Evolutionary conservation across 1,284 basidiomycete species (phyloP).

Genomic region (Wallemia mellicola): DNA sequence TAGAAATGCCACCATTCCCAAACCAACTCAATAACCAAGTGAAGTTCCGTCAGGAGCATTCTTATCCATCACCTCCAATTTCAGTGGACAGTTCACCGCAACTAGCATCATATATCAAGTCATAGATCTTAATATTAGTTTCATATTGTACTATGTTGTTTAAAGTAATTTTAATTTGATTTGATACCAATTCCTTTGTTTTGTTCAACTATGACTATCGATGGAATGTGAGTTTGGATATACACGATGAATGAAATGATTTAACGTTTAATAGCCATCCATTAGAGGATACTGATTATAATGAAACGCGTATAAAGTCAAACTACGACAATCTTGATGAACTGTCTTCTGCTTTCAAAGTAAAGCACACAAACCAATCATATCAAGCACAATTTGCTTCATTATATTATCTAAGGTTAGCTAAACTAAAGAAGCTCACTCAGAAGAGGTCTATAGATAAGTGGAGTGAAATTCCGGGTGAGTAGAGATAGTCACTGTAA

Average conservation of each 20-base stretch:
- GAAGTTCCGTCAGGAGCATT: neutral
- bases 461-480: conserved; percentile 38
- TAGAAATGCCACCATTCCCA: neutral
- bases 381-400: conserved; percentile 69
- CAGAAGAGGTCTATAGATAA: conserved; percentile 28
- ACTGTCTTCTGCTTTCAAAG: neutral
- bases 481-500: conserved; percentile 6
- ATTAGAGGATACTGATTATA: neutral
- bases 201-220: neutral
- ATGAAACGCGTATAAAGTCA: neutral
- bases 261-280: neutral
- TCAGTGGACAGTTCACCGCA: neutral
- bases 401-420: conserved; percentile 57
- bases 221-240: neutral
- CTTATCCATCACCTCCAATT: neutral
- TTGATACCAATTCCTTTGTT: neutral
- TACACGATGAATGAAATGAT: neutral
- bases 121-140: neutral
- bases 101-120: neutral
- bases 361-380: conserved; percentile 7
- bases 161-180: neutral
- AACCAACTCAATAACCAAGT: neutral
- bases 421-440: conserved; percentile 30
- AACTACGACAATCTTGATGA: neutral
- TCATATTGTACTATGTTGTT: neutral